Percentiles rank a stretch among this genome's conserved stretches.
phyloP scores from a whole-genome alignment of 1,284 basidiomycete species.

The Clitocybe nebularis region DNA sequence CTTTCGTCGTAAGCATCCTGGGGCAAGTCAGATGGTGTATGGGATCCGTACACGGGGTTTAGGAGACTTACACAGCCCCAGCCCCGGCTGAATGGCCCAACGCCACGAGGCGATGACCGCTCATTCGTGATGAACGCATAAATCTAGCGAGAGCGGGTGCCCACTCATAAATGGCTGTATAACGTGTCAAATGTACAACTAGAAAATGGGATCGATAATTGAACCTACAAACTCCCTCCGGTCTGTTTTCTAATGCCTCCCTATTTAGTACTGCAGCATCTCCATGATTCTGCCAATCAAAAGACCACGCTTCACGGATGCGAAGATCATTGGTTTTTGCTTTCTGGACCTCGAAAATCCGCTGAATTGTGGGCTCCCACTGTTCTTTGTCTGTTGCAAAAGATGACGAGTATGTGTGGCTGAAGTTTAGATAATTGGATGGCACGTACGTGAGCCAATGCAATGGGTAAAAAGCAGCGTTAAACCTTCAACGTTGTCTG shows the following conservation, averaged over 20 bases:
- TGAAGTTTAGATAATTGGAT: neutral
- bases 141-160: constrained; percentile 31
- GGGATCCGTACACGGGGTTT: neutral
- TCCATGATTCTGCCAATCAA: constrained; percentile 50
- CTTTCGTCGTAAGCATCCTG: constrained; percentile 29
- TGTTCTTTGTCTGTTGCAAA: constrained; percentile 46
- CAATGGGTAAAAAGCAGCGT: constrained; percentile 25
- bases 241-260: constrained; percentile 27
- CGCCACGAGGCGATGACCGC: constrained; percentile 33
- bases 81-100: constrained; percentile 45
- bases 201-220: neutral
- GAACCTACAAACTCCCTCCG: constrained; percentile 31
- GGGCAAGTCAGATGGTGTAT: neutral
- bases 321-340: constrained; percentile 18
- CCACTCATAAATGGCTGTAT: constrained; percentile 39
- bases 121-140: constrained; percentile 29
- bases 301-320: constrained; percentile 49
- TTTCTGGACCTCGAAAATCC: constrained; percentile 31
- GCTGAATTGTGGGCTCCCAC: constrained; percentile 40
- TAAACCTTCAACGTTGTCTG: constrained; percentile 15
- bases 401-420: neutral
- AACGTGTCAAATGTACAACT: constrained; percentile 1
- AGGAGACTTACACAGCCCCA: constrained; percentile 31
- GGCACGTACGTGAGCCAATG: constrained; percentile 28
- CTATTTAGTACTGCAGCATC: constrained; percentile 43